Evolutionary conservation across 164 flowering plant genomes (phyloP), one percentile per base, ranked within the genome.

Genomic region (Protea cynaroides): DNA sequence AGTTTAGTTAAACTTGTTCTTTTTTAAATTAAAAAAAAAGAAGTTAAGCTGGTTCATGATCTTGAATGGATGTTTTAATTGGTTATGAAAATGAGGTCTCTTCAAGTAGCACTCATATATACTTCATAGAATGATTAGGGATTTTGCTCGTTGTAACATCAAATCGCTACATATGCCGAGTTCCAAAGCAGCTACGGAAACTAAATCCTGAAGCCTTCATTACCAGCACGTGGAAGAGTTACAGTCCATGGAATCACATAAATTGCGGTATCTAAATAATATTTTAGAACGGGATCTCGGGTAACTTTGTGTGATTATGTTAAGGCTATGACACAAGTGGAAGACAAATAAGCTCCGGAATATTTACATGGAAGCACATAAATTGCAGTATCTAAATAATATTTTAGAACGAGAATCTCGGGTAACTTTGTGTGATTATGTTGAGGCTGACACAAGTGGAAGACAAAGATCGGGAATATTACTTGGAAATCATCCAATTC

Each of bases 301-400:
- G 71, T 7, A 64, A 71, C 0, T 66, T 73, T 53, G 68, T 70
- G 15, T 7, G 55, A 67, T 58, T 73, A 21, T 74, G 72, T 71
- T 52, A 54, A 11, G 63, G 62, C 40, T 21, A 61, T 78, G 25
- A 66, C 58, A 57, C 72, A 59, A 5, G 49, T 80, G n/a, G n/a
- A n/a, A n/a, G n/a, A n/a, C n/a, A n/a, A n/a, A n/a, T n/a, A n/a
- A n/a, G n/a, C n/a, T n/a, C n/a, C n/a, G n/a, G n/a, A n/a, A n/a
- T n/a, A n/a, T n/a, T n/a, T n/a, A n/a, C n/a, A 81, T 84, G n/a
- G 84, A 86, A 23, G 62, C 69, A 7, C 82, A 79, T 52, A 81
- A 84, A 58, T 75, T 77, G 78, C 75, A 75, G 0, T 70, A 74
- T 18, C 73, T 81, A 9, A 50, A 73, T 6, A 12, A 50, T 9